A percentile compares a stretch with the other conserved stretches of the same genome.
Evolutionary conservation across 108 stramenopile species (phyloP).

Genomic region (Cylindrotheca closterium): DNA sequence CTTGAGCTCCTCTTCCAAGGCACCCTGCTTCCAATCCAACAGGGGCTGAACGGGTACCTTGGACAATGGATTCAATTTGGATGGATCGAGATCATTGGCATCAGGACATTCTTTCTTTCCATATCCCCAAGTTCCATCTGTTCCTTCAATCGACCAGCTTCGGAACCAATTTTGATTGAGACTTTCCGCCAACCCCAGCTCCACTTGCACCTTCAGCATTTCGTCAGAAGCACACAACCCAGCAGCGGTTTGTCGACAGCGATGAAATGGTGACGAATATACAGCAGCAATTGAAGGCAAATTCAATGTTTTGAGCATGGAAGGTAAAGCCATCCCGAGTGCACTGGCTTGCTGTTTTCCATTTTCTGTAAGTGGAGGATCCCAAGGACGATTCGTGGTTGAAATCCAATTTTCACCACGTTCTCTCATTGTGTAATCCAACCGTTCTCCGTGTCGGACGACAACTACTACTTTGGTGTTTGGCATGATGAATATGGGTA

Average conservation of each 20-base stretch:
- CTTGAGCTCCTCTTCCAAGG: constrained; percentile 5
- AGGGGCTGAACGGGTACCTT: constrained; percentile 18
- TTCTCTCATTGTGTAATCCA: constrained; percentile 40
- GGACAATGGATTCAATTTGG: constrained; percentile 23
- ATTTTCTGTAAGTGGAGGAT: constrained; percentile 47
- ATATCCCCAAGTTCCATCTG: constrained; percentile 55
- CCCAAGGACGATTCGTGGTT: constrained; percentile 43
- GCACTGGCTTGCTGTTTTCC: constrained; percentile 27
- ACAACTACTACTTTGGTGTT: constrained; percentile 31
- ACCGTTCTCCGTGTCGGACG: constrained; percentile 56
- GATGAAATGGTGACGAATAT: constrained; percentile 44
- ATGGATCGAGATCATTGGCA: constrained; percentile 4
- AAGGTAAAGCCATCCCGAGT: constrained; percentile 27
- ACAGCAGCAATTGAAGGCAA: constrained; percentile 34
- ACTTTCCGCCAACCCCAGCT: constrained; percentile 46
- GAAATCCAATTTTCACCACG: constrained; percentile 44
- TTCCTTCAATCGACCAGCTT: constrained; percentile 41
- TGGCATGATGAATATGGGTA: too few relatives aligned
- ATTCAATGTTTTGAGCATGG: constrained; percentile 14
- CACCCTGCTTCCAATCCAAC: constrained; percentile 25
- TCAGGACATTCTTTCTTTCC: constrained; percentile 14
- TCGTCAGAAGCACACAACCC: constrained; percentile 8
- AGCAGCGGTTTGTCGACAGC: constrained; percentile 49
- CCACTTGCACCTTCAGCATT: constrained; percentile 25
- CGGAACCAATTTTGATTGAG: constrained; percentile 54